Conservation (phyloP, 331 rosid species). For the Malus hybrid region DNA sequence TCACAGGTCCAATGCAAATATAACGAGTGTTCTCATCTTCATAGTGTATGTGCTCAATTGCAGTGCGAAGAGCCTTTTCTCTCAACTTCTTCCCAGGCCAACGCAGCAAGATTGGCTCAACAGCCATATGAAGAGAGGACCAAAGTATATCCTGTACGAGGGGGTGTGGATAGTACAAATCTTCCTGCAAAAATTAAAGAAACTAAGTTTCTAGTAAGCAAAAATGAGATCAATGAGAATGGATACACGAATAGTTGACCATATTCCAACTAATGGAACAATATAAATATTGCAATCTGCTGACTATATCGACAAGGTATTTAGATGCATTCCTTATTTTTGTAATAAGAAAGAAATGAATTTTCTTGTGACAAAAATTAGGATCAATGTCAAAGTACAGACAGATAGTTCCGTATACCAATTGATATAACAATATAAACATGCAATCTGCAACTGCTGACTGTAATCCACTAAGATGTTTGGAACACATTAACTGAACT, state of each 20-base stretch:
- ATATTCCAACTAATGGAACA: background rate
- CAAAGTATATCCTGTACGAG: constrained; percentile 79
- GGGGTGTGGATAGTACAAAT: constrained; percentile 87
- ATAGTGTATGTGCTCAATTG: constrained; percentile 76
- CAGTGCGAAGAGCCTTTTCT: constrained; percentile 48
- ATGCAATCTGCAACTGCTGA: too few species aligned
- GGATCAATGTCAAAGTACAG: constrained; percentile 15
- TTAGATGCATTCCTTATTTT: background rate
- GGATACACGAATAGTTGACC: background rate
- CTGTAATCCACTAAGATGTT: too few species aligned
- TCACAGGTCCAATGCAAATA: constrained; percentile 86
- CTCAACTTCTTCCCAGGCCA: constrained; percentile 90
- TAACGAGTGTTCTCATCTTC: constrained; percentile 96
- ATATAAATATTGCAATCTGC: background rate
- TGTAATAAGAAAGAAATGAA: constrained; percentile 4
- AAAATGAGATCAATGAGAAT: constrained; percentile 12
- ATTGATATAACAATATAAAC: too few species aligned
- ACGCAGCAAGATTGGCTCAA: constrained; percentile 68
- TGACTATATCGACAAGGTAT: background rate
- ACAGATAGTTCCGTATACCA: too few species aligned
- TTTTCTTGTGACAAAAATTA: constrained; percentile 10
- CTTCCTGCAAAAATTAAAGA: constrained; percentile 53
- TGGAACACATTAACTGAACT: too few species aligned
- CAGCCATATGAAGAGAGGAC: constrained; percentile 59
- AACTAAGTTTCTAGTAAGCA: constrained; percentile 10